These are phyloP conservation scores for Berkeleyomyces rouxiae DNA, from an alignment of 2,329 filamentous ascomycete genomes.

Conservation along the genomic window DNA sequence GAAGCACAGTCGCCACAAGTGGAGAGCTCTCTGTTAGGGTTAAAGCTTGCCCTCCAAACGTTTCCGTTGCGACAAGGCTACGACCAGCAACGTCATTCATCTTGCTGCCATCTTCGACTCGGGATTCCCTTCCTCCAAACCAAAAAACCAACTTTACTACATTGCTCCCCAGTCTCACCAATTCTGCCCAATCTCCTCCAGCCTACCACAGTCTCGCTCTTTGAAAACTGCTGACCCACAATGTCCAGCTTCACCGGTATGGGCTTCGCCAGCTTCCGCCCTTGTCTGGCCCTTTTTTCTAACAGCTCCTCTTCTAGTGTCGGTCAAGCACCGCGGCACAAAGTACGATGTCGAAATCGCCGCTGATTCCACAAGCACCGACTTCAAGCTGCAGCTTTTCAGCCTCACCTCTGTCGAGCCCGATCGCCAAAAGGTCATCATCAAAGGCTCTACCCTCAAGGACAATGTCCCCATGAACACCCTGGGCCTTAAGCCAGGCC, in stretches of 20 bases:
- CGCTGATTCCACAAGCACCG: conserved; percentile 66
- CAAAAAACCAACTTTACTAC: background rate
- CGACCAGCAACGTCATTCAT: conserved; percentile 8
- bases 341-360: conserved; percentile 91
- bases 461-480: conserved; percentile 79
- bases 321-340: conserved; percentile 90
- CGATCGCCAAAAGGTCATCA: conserved; percentile 84
- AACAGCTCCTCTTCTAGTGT: conserved; percentile 36
- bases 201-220: background rate
- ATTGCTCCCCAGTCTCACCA: background rate
- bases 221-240: background rate
- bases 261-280: background rate
- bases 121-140: background rate
- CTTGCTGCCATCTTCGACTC: background rate
- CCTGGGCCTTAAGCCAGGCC: conserved; percentile 69
- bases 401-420: conserved; percentile 93
- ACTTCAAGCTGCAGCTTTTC: conserved; percentile 89
- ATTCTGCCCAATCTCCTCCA: background rate
- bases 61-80: conserved; percentile 1
- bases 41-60: background rate
- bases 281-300: background rate
- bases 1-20: background rate
- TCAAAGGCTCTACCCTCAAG: conserved; percentile 89
- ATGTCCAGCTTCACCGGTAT: conserved; percentile 3
- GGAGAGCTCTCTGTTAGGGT: background rate